These are phyloP conservation scores for Leucosporidium creatinivorum DNA, from an alignment of 768 basidiomycete genomes.

Conservation along the genomic window DNA sequence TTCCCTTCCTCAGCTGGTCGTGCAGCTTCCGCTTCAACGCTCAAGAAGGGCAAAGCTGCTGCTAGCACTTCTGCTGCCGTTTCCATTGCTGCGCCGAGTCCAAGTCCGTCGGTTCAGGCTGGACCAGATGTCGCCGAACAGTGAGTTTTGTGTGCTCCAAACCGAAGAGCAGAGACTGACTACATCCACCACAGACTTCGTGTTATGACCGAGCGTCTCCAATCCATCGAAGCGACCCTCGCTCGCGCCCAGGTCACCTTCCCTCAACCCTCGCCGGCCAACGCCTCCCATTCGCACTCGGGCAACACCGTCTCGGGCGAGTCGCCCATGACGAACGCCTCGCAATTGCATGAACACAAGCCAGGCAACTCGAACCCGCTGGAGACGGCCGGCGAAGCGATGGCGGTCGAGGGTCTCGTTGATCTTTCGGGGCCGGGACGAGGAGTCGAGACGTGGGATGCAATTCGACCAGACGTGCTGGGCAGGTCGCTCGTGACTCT, in stretches of 20 bases:
- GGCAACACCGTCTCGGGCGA: not conserved
- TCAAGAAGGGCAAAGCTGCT: not conserved
- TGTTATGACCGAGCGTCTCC: constrained; percentile 29
- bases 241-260: constrained; percentile 19
- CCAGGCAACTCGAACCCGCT: constrained; percentile 18
- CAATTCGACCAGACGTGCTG: constrained; percentile 18
- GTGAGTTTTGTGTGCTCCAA: not conserved
- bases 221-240: constrained; percentile 28
- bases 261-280: not conserved
- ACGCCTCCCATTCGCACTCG: not conserved
- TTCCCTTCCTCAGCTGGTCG: constrained; percentile 22
- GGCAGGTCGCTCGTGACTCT: constrained; percentile 12
- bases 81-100: not conserved
- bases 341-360: not conserved
- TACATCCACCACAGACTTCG: constrained; percentile 2
- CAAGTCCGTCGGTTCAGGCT: not conserved
- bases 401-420: constrained; percentile 30
- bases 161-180: constrained; percentile 1
- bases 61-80: not conserved
- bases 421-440: constrained; percentile 11
- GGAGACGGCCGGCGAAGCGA: constrained; percentile 27
- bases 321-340: not conserved
- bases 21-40: not conserved
- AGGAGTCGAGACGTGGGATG: not conserved
- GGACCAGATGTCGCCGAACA: constrained; percentile 19